Evolutionary conservation across 75 land plant genomes (phyloP), one percentile per base, ranked within the genome.

Genomic region (Sequoiadendron giganteum): DNA sequence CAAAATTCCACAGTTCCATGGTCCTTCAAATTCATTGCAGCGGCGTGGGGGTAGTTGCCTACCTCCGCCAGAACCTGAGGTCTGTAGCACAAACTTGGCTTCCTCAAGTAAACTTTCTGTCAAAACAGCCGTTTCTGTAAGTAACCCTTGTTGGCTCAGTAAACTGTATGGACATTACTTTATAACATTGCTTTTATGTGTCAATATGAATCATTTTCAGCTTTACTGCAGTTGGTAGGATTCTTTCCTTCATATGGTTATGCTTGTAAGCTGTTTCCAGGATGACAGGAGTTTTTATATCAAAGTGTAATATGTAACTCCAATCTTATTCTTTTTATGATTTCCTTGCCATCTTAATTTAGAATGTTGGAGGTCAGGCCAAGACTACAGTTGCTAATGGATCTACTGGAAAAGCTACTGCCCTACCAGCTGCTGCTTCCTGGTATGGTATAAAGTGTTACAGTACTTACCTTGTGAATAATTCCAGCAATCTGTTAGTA

Each of bases 351-450:
- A 47, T n/a, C 84, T 2, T 42, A 25, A 82, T 75, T 75, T 77
- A 91, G 94, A 90, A 86, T 88, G 34, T 91, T n/a, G 48, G 79
- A 28, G 78, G 15, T n/a, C 87, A 72, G 55, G 54, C 14, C 47
- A 95, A 77, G 89, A 89, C 56, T 61, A 89, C 94, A 42, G 89
- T 90, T 56, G 84, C 93, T 82, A 91, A 90, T 93, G 87, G 90
- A 85, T 88, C 85, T 43, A 87, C 88, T 78, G 92, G 89, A 83
- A 92, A 90, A 88, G 84, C 95, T 77, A 90, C 86, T 85, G 90
- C 86, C 70, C 92, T 95, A 48, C 98, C 98, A 83, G 90, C 97
- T 28, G 94, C 94, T 75, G 98, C 98, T 19, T 92, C 95, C 38
- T 96, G 98, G 98, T 96, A 95, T 88, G 70, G 38, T 43, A n/a